Percentiles rank a stretch among this genome's conserved stretches.
Conservation (phyloP, 2,329 filamentous ascomycete species). For the Cordyceps farinosa region DNA sequence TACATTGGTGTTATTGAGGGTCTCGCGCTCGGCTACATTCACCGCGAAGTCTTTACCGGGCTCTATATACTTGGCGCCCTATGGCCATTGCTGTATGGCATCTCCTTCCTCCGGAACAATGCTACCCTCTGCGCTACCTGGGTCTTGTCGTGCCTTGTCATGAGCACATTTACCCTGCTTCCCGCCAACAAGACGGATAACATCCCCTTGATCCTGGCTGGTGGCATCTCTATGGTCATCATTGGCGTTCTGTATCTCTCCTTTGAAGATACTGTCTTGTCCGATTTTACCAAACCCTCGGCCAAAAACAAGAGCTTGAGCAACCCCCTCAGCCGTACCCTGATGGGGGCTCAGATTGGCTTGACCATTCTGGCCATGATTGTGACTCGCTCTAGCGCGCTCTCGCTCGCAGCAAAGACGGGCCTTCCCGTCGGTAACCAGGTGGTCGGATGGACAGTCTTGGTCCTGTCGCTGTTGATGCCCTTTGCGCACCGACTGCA, state of each 20-base stretch:
- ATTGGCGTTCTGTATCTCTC: slow-evolving; percentile 74
- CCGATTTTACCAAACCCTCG: slow-evolving; percentile 33
- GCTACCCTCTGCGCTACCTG: slow-evolving; percentile 63
- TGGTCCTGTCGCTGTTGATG: slow-evolving; percentile 70
- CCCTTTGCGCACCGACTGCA: slow-evolving; percentile 78
- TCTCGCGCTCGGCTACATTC: slow-evolving; percentile 86
- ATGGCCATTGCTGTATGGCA: slow-evolving; percentile 76
- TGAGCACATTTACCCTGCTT: slow-evolving; percentile 89
- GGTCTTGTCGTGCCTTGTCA: slow-evolving; percentile 70
- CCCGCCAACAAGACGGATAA: slow-evolving; percentile 83
- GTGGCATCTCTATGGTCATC: slow-evolving; percentile 72
- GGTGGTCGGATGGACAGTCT: slow-evolving; percentile 75
- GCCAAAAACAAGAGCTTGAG: slow-evolving; percentile 30
- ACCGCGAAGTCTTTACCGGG: slow-evolving; percentile 79
- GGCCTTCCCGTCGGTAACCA: slow-evolving; percentile 88
- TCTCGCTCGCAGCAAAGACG: slow-evolving; percentile 77
- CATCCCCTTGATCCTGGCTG: slow-evolving; percentile 66
- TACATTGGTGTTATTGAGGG: slow-evolving; percentile 77
- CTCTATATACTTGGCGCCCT: slow-evolving; percentile 72
- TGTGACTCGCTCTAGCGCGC: slow-evolving; percentile 81
- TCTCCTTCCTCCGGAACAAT: slow-evolving; percentile 67
- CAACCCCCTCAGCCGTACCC: slow-evolving; percentile 47
- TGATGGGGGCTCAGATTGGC: slow-evolving; percentile 72
- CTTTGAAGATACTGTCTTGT: slow-evolving; percentile 65
- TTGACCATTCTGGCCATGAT: slow-evolving; percentile 76